Evolutionary conservation across 1,284 basidiomycete species (phyloP).

Genomic region (Ganoderma meredithae): DNA sequence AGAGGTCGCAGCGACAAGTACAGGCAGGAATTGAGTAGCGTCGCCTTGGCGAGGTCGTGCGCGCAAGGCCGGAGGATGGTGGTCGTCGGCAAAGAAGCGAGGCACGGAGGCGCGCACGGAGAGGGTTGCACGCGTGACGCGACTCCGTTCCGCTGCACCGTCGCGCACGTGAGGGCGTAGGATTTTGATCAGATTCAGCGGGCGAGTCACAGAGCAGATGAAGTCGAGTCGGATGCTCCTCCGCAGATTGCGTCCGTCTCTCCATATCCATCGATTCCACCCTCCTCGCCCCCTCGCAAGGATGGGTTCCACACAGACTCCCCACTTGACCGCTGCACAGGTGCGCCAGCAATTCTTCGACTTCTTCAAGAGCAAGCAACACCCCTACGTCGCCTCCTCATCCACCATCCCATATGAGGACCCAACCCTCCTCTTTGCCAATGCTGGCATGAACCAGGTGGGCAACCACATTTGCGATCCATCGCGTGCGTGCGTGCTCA

Average conservation of each 20-base stretch:
- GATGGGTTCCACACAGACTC: conserved; percentile 25
- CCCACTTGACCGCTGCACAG: conserved; percentile 72
- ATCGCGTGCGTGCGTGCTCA: conserved; percentile 13
- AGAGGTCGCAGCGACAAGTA: background rate
- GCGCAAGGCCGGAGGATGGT: conserved; percentile 6
- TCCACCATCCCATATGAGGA: conserved; percentile 97
- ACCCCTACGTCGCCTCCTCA: conserved; percentile 94
- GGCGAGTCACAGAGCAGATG: conserved; percentile 31
- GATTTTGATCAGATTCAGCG: conserved; percentile 28
- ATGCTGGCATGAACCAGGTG: conserved; percentile 97
- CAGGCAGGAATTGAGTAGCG: background rate
- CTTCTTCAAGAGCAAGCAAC: conserved; percentile 82
- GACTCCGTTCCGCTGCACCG: conserved; percentile 15
- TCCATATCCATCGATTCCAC: conserved; percentile 30
- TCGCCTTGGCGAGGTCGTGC: background rate
- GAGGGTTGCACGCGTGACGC: background rate
- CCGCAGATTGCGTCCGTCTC: conserved; percentile 25
- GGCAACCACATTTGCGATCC: conserved; percentile 23
- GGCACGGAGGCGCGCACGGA: background rate
- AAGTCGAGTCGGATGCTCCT: conserved; percentile 30
- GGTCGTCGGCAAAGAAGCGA: conserved; percentile 19
- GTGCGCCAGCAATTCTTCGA: conserved; percentile 81
- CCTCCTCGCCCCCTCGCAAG: conserved; percentile 24
- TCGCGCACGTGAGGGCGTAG: conserved; percentile 31
- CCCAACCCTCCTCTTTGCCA: conserved; percentile 96